These are phyloP conservation scores for Trichosanthes truncata DNA, from an alignment of 306 rosid genomes.

Conservation along the genomic window DNA sequence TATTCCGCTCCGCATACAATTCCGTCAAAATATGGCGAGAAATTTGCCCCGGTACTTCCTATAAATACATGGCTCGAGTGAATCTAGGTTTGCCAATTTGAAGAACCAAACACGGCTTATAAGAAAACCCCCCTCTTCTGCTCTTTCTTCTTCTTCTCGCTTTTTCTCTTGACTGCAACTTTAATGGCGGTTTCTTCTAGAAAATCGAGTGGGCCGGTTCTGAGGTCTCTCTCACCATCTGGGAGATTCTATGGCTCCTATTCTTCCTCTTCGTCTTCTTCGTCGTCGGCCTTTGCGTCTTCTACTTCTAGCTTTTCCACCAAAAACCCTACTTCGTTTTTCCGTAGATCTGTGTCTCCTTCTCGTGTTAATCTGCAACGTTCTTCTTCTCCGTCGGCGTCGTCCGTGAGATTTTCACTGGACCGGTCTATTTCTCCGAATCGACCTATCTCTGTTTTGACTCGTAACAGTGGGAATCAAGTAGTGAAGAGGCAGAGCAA, in stretches of 20 bases:
- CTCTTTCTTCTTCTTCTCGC: not conserved
- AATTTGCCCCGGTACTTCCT: not conserved
- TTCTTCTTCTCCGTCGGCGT: not conserved
- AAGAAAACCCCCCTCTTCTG: not conserved
- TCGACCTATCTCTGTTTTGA: slow-evolving; percentile 23
- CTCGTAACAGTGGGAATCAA: not conserved
- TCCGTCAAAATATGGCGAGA: slow-evolving; percentile 1
- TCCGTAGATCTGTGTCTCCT: slow-evolving; percentile 22
- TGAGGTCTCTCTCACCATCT: slow-evolving; percentile 51
- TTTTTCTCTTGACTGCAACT: not conserved
- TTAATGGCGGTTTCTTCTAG: slow-evolving; percentile 67
- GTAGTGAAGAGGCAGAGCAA: slow-evolving; percentile 19
- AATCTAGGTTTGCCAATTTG: slow-evolving; percentile 73
- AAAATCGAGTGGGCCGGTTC: slow-evolving; percentile 40
- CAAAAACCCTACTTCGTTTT: slow-evolving; percentile 15
- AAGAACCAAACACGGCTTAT: slow-evolving; percentile 37
- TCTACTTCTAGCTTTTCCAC: slow-evolving; percentile 32
- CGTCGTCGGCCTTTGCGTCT: slow-evolving; percentile 38
- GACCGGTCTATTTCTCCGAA: slow-evolving; percentile 30
- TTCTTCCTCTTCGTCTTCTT: slow-evolving; percentile 21
- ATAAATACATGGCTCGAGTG: slow-evolving; percentile 72
- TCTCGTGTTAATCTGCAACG: slow-evolving; percentile 5
- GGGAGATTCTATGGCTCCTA: slow-evolving; percentile 39
- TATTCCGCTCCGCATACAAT: too few relatives aligned
- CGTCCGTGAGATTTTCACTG: slow-evolving; percentile 19